A percentile compares a stretch with the other conserved stretches of the same genome.
These are phyloP conservation scores for Hemisphaericaspora xylanilytica DNA, from an alignment of 1,139 yeast species.

Conservation along the genomic window DNA sequence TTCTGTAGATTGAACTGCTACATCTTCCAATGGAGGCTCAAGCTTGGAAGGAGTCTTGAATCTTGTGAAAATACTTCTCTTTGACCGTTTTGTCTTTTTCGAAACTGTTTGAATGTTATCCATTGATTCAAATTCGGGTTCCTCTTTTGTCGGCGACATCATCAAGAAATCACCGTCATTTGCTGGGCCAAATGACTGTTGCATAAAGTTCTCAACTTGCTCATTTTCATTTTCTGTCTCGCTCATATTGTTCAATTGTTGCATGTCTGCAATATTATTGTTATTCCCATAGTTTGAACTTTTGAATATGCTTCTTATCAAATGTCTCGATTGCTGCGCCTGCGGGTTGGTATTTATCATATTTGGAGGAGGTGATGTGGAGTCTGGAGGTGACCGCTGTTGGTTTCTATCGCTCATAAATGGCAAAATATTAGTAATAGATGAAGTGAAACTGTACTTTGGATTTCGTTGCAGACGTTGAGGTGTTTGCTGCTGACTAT, in stretches of 20 bases:
- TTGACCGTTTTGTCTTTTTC: conserved; percentile 32
- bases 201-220: conserved; percentile 1
- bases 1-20: conserved; percentile 5
- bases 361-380: conserved; percentile 11
- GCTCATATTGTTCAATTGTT: neutral
- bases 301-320: conserved; percentile 44
- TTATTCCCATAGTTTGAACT: conserved; percentile 15
- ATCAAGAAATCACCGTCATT: conserved; percentile 18
- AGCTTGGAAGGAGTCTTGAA: conserved; percentile 32
- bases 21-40: conserved; percentile 8
- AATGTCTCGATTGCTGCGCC: conserved; percentile 30
- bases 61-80: conserved; percentile 41
- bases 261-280: neutral
- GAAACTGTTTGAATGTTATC: conserved; percentile 14
- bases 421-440: conserved; percentile 43
- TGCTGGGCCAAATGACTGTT: conserved; percentile 3
- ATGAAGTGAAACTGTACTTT: conserved; percentile 38
- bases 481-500: conserved; percentile 21
- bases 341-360: conserved; percentile 16
- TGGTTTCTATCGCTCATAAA: conserved; percentile 43
- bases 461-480: conserved; percentile 17
- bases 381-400: conserved; percentile 19
- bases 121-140: conserved; percentile 18
- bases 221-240: conserved; percentile 1
- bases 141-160: conserved; percentile 24